These are phyloP conservation scores for Schizophyllum amplum DNA, from an alignment of 1,284 basidiomycete genomes.

Conservation along the genomic window DNA sequence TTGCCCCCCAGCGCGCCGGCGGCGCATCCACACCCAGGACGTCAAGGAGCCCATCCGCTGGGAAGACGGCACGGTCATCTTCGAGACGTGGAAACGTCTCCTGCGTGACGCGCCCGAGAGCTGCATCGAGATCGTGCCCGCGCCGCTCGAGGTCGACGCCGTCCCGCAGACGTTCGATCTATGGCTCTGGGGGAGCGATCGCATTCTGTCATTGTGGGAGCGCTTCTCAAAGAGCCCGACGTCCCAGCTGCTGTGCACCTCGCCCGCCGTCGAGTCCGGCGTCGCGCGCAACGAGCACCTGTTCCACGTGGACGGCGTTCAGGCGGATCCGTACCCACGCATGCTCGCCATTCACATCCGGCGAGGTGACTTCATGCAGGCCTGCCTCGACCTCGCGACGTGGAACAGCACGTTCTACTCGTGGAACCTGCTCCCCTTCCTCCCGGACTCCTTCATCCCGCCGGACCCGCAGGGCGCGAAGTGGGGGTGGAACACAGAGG, in stretches of 20 bases:
- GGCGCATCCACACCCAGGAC: conserved; percentile 20
- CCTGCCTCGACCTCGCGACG: conserved; percentile 38
- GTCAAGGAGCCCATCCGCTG: conserved; percentile 16
- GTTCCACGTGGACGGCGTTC: conserved; percentile 13
- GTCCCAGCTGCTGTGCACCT: conserved; percentile 23
- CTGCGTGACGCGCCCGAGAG: conserved; percentile 22
- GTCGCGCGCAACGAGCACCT: conserved; percentile 25
- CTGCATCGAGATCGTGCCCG: conserved; percentile 23
- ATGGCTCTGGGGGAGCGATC: conserved; percentile 24
- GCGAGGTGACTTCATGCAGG: conserved; percentile 48
- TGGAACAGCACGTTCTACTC: conserved; percentile 35
- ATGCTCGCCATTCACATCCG: conserved; percentile 52
- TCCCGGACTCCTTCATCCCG: conserved; percentile 28
- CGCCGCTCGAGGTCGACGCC: conserved; percentile 16
- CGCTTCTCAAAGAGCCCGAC: conserved; percentile 23
- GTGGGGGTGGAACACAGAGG: conserved; percentile 16
- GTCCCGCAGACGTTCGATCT: conserved; percentile 27
- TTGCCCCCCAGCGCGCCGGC: conserved; percentile 23
- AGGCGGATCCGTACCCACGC: neutral
- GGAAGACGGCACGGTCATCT: conserved; percentile 18
- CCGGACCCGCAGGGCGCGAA: conserved; percentile 19
- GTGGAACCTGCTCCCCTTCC: conserved; percentile 34
- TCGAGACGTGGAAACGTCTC: conserved; percentile 21
- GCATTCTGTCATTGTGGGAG: conserved; percentile 25
- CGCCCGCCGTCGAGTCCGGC: conserved; percentile 25